phyloP scores from a whole-genome alignment of 2,329 filamentous ascomycete genomes.

The Akanthomyces muscarius region DNA sequence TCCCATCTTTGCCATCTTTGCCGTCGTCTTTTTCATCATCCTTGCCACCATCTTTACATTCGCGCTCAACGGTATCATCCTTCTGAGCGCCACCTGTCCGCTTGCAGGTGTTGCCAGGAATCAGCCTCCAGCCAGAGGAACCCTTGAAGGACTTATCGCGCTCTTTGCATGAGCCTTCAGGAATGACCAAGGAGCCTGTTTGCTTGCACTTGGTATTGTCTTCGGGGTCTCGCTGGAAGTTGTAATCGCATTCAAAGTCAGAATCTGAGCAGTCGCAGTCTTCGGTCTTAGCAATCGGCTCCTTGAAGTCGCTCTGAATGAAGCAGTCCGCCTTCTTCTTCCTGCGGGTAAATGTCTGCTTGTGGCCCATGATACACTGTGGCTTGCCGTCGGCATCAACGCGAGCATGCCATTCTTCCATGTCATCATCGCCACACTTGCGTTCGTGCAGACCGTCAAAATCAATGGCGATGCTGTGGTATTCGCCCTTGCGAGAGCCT shows the following conservation, averaged over 20 bases:
- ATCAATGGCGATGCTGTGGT: slow-evolving; percentile 71
- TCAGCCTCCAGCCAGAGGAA: slow-evolving; percentile 85
- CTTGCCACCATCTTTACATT: slow-evolving; percentile 51
- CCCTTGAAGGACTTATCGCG: slow-evolving; percentile 72
- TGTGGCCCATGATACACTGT: slow-evolving; percentile 93
- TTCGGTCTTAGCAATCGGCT: slow-evolving; percentile 65
- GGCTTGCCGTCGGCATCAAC: slow-evolving; percentile 75
- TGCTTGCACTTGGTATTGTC: slow-evolving; percentile 67
- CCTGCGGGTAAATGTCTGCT: slow-evolving; percentile 77
- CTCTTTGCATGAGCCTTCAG: slow-evolving; percentile 68
- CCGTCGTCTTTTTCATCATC: slow-evolving; percentile 63
- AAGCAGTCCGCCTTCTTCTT: slow-evolving; percentile 90
- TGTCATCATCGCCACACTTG: slow-evolving; percentile 72
- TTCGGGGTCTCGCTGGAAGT: slow-evolving; percentile 65
- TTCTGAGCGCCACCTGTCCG: slow-evolving; percentile 58
- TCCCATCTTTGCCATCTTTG: slow-evolving; percentile 26
- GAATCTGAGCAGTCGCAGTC: slow-evolving; percentile 74
- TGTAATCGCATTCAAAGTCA: slow-evolving; percentile 97
- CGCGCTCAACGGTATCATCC: slow-evolving; percentile 67
- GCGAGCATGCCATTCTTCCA: slow-evolving; percentile 86
- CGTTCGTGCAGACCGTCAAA: slow-evolving; percentile 77
- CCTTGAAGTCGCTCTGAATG: slow-evolving; percentile 78
- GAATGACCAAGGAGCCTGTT: slow-evolving; percentile 58
- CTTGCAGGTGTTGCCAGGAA: slow-evolving; percentile 76
- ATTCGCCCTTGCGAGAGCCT: slow-evolving; percentile 53